A percentile compares a stretch with the other conserved stretches of the same genome.
phyloP scores from a whole-genome alignment of 139 green algal species.

The Edaphochlamys debaryana region DNA sequence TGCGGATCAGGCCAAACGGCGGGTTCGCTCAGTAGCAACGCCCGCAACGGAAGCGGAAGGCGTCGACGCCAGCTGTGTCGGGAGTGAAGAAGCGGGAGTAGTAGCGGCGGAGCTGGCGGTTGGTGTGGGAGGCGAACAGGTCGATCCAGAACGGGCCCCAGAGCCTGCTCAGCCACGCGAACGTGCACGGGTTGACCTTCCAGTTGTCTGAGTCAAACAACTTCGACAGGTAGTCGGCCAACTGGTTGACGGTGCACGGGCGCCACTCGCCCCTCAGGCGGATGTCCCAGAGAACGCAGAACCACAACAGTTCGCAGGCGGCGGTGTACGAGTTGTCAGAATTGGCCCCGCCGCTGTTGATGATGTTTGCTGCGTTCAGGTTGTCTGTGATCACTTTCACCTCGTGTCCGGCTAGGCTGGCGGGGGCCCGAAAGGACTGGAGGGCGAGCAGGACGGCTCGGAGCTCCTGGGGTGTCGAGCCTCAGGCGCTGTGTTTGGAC shows the following conservation, averaged over 20 bases:
- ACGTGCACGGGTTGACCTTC: neutral
- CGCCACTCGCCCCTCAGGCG: conserved; percentile 20
- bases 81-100: conserved; percentile 31
- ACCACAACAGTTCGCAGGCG: neutral
- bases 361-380: conserved; percentile 3
- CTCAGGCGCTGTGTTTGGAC: no score
- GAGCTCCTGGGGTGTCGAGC: no score
- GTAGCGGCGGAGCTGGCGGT: conserved; percentile 13
- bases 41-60: conserved; percentile 15
- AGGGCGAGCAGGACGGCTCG: neutral
- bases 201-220: conserved; percentile 18
- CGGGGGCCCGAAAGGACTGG: neutral
- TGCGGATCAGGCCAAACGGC: conserved; percentile 4
- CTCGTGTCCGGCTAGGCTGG: neutral
- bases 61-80: conserved; percentile 34
- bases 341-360: conserved; percentile 1
- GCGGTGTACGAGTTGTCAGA: neutral
- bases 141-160: conserved; percentile 34
- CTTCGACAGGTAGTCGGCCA: conserved; percentile 17
- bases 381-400: conserved; percentile 9
- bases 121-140: conserved; percentile 36
- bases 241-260: neutral
- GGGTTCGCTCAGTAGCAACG: conserved; percentile 10
- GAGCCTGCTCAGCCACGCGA: neutral
- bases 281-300: neutral